Evolutionary conservation across 2,329 filamentous ascomycete genomes (phyloP), one percentile per base, ranked within the genome.

Genomic region (Neophaeococcomyces mojaviensis): DNA sequence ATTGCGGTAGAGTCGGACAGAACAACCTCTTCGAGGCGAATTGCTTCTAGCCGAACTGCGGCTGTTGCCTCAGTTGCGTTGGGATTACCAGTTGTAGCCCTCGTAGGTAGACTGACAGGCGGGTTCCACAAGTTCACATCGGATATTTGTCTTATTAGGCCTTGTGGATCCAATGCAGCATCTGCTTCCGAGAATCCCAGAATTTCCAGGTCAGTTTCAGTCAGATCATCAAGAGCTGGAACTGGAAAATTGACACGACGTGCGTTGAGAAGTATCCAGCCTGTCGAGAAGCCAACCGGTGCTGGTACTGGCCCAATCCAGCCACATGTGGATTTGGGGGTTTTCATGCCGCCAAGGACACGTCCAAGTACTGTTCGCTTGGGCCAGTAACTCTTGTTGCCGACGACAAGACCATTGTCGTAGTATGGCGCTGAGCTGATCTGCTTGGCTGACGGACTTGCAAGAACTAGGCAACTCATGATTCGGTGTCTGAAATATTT

Each of bases 331-430:
- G 40, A 38, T 18, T 39, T 51, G 22, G 44, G 34, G 24, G 34
- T 43, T 20, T 26, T 28, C 20, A 50, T 38, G 18, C 46, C 39
- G 15, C 50, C 51, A 18, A 57, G 39, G 16, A 57, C 49, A 30
- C 53, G 54, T 6, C 54, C 54, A 13, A 57, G 47, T 7, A 57
- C 53, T 4, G 49, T 48, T n/a, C 49, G 46, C 3, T 18, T 37
- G 10, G 38, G 54, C 54, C 54, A 57, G 33, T 57, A 57, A 6
- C 46, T 51, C 28, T 43, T 43, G 20, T 52, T 42, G 12, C 19
- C 15, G 4, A 57, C n/a, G n/a, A 47, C 22, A 19, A 57, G 26
- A 18, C 54, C 54, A 22, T 31, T 4, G 4, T 42, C 26, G 28
- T 42, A 42, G 39, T 34, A 53, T n/a, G 51, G 40, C 22, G 43